Percentiles rank a stretch among this genome's conserved stretches.
phyloP scores from a whole-genome alignment of 164 flowering plant genomes.

The Chloranthus sessilifolius region DNA sequence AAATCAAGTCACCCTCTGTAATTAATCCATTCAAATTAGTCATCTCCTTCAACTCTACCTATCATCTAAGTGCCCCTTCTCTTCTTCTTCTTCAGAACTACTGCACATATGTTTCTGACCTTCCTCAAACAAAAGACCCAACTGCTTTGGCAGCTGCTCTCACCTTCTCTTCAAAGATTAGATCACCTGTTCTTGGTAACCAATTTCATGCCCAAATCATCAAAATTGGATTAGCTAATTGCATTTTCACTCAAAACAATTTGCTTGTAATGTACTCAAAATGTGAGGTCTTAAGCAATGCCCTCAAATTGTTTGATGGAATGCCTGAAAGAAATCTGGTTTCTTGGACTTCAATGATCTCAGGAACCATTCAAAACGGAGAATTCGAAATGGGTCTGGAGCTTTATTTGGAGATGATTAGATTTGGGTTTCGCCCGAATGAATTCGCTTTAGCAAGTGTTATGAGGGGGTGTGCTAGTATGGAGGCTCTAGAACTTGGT shows the following conservation, averaged over 20 bases:
- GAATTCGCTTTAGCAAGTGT: constrained; percentile 48
- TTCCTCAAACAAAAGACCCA: constrained; percentile 7
- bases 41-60: too few relatives aligned
- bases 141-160: constrained; percentile 23
- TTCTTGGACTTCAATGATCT: constrained; percentile 48
- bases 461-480: constrained; percentile 23
- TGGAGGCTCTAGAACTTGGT: constrained; percentile 21
- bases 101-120: too few relatives aligned
- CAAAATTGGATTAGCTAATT: constrained; percentile 27
- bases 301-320: constrained; percentile 43
- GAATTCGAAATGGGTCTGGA: constrained; percentile 31
- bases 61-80: too few relatives aligned
- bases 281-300: constrained; percentile 22
- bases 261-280: constrained; percentile 33
- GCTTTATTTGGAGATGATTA: constrained; percentile 29
- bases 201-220: constrained; percentile 34
- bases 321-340: constrained; percentile 45
- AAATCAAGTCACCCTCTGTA: too few relatives aligned
- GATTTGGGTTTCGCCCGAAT: constrained; percentile 36
- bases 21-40: too few relatives aligned
- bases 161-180: constrained; percentile 19
- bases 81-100: too few relatives aligned
- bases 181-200: constrained; percentile 19
- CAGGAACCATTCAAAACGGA: constrained; percentile 31
- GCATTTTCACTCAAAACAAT: constrained; percentile 33